Percentiles rank a stretch among this genome's conserved stretches.
Conservation (phyloP, 176 grass and related monocot species). For the Triticum turgidum region DNA sequence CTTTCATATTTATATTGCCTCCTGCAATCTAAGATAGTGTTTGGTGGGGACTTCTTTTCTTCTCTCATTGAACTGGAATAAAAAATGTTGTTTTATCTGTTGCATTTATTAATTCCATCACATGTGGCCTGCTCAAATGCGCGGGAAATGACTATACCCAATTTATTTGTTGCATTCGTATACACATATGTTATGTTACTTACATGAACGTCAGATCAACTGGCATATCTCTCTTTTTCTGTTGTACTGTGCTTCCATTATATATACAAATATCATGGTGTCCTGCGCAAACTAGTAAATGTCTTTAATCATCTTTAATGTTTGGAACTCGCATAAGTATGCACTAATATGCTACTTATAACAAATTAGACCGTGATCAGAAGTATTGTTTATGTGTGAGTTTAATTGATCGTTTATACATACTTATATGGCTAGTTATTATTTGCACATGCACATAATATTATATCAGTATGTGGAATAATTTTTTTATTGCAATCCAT, state of each 20-base stretch:
- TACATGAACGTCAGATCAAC: not conserved
- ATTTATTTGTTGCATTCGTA: not conserved
- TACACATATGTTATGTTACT: not conserved
- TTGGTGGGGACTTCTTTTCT: not conserved
- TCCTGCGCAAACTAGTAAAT: not conserved
- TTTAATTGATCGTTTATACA: too few species aligned
- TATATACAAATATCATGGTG: not conserved
- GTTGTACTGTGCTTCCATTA: not conserved
- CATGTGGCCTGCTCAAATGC: too few species aligned
- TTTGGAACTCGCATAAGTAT: too few species aligned
- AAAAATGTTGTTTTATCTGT: not conserved
- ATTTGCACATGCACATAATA: too few species aligned
- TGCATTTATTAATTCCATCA: not conserved
- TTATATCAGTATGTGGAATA: too few species aligned
- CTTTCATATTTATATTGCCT: not conserved
- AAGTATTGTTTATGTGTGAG: too few species aligned
- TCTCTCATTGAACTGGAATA: not conserved
- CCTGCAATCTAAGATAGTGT: not conserved
- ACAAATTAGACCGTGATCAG: too few species aligned
- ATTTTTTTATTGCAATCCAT: too few species aligned
- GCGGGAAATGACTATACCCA: too few species aligned
- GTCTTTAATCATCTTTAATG: not conserved
- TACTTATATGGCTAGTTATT: too few species aligned
- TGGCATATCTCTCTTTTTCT: not conserved
- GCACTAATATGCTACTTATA: too few species aligned